Conservation (phyloP, 1,284 basidiomycete species). For the Cutaneotrichosporon spelunceum region DNA sequence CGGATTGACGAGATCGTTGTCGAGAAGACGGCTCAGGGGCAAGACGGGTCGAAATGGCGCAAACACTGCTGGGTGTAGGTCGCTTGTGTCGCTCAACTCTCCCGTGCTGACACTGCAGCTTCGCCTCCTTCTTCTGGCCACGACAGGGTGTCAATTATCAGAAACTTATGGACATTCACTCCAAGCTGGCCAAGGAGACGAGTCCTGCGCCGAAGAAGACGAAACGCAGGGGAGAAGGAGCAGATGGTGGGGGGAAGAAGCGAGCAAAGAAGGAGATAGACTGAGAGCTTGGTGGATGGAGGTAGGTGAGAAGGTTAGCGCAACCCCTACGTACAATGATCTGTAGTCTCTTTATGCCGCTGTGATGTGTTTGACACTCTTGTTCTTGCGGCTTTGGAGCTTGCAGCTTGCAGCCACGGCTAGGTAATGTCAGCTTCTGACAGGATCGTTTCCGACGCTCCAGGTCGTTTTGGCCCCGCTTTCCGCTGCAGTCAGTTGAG, state of each 20-base stretch:
- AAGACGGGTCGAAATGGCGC: constrained; percentile 79
- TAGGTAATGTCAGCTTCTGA: too few relatives aligned
- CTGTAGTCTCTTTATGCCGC: neutral
- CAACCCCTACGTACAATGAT: neutral
- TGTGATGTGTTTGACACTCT: neutral
- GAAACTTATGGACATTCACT: constrained; percentile 87
- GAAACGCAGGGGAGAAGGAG: constrained; percentile 36
- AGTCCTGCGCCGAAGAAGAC: constrained; percentile 23
- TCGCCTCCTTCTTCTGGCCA: constrained; percentile 95
- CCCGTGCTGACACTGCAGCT: constrained; percentile 55
- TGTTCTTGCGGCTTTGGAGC: neutral
- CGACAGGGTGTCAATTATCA: constrained; percentile 83
- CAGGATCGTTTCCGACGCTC: too few relatives aligned
- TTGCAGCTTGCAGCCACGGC: too few relatives aligned
- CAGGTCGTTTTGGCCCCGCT: too few relatives aligned
- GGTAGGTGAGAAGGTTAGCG: neutral
- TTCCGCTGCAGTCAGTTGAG: too few relatives aligned
- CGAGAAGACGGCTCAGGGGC: constrained; percentile 69
- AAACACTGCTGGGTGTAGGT: constrained; percentile 94
- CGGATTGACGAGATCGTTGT: constrained; percentile 83
- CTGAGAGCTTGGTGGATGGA: neutral
- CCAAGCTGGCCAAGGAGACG: constrained; percentile 63
- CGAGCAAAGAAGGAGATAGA: constrained; percentile 30
- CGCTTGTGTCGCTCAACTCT: neutral
- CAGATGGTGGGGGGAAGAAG: constrained; percentile 33